Conservation (phyloP, 495 filamentous ascomycete species). For the Neurospora hispaniola region DNA sequence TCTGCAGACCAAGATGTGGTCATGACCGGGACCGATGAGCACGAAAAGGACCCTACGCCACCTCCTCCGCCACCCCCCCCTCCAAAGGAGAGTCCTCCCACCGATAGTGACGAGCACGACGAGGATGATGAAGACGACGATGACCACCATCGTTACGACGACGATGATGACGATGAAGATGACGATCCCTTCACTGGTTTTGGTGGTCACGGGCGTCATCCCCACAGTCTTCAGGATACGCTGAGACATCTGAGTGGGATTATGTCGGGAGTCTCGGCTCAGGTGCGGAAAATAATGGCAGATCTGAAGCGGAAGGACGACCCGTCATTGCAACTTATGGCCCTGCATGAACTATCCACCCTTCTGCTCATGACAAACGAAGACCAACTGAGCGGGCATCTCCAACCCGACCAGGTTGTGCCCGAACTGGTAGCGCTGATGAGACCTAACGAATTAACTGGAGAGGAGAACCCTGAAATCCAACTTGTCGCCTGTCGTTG, state of each 20-base stretch:
- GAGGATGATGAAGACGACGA: conserved; percentile 40
- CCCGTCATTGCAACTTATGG: conserved; percentile 79
- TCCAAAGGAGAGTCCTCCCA: conserved; percentile 37
- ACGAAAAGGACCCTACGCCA: conserved; percentile 42
- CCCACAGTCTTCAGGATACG: conserved; percentile 62
- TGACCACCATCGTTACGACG: conserved; percentile 37
- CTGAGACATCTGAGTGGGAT: conserved; percentile 82
- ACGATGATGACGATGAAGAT: conserved; percentile 51
- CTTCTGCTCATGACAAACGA: conserved; percentile 89
- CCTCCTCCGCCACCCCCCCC: conserved; percentile 31
- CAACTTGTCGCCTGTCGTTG: conserved; percentile 96
- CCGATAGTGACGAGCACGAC: conserved; percentile 40
- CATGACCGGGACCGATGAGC: conserved; percentile 52
- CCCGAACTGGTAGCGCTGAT: conserved; percentile 90
- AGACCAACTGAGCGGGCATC: conserved; percentile 91
- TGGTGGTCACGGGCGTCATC: conserved; percentile 50
- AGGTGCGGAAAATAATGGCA: conserved; percentile 71
- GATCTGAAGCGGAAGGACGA: conserved; percentile 84
- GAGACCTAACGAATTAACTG: conserved; percentile 74
- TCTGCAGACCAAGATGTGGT: conserved; percentile 36
- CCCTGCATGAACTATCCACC: conserved; percentile 87
- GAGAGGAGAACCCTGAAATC: conserved; percentile 90
- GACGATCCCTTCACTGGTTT: conserved; percentile 74
- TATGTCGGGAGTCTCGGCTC: conserved; percentile 70
- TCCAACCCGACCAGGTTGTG: conserved; percentile 86